These are phyloP conservation scores for Podaxis rugospora DNA, from an alignment of 768 basidiomycete genomes.

Conservation along the genomic window DNA sequence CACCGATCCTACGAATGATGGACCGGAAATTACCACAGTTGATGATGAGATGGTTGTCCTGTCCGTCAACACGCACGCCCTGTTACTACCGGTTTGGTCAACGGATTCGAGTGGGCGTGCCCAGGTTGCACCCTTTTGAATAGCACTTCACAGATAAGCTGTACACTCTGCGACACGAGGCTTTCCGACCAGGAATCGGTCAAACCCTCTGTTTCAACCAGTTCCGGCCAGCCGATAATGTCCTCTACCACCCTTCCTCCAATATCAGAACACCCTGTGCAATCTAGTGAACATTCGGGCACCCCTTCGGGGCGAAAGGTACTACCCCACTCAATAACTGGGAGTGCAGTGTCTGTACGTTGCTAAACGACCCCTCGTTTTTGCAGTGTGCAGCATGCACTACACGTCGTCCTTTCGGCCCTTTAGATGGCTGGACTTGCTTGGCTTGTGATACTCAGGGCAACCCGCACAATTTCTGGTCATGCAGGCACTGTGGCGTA, in stretches of 20 bases:
- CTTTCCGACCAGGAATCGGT: background rate
- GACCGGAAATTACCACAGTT: background rate
- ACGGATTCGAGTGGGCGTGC: background rate
- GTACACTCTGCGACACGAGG: background rate
- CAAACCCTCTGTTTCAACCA: background rate
- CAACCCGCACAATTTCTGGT: slow-evolving; percentile 67
- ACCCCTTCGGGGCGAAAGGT: background rate
- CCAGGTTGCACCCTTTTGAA: background rate
- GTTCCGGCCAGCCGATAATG: background rate
- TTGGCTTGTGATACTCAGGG: slow-evolving; percentile 21
- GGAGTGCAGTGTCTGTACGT: slow-evolving; percentile 51
- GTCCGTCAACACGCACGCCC: too few relatives aligned
- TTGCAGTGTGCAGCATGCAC: slow-evolving; percentile 62
- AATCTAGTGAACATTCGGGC: background rate
- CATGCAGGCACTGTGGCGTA: slow-evolving; percentile 67
- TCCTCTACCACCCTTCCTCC: background rate
- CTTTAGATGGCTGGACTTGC: slow-evolving; percentile 6
- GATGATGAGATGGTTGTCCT: background rate
- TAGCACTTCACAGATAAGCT: background rate
- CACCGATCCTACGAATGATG: background rate
- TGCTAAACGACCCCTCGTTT: slow-evolving; percentile 47
- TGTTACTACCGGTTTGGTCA: too few relatives aligned
- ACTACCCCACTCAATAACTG: background rate
- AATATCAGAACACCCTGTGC: background rate
- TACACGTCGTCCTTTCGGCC: slow-evolving; percentile 25